A percentile compares a stretch with the other conserved stretches of the same genome.
Conservation (phyloP, 176 grass and related monocot genomes). For the Elaeis guineensis region DNA sequence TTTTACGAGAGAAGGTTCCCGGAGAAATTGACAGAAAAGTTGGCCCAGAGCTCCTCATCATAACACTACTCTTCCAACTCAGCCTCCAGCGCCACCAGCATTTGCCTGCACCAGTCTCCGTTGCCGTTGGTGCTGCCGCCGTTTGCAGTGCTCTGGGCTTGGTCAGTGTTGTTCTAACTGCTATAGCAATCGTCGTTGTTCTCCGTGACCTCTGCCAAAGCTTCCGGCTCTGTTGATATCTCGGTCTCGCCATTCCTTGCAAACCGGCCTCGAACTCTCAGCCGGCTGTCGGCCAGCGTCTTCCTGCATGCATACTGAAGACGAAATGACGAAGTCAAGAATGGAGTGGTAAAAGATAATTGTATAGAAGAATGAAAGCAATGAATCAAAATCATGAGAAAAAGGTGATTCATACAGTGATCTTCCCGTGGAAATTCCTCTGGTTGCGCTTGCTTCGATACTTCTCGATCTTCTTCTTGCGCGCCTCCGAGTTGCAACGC, state of each 20-base stretch:
- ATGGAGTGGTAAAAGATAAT: neutral
- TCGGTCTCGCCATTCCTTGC: slow-evolving; percentile 50
- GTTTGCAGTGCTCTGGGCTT: slow-evolving; percentile 9
- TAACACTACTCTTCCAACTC: slow-evolving; percentile 16
- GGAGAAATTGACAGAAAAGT: slow-evolving; percentile 47
- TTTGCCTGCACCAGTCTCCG: slow-evolving; percentile 20
- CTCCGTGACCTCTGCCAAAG: slow-evolving; percentile 18
- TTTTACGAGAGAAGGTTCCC: slow-evolving; percentile 39
- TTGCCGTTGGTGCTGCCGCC: slow-evolving; percentile 23
- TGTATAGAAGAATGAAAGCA: slow-evolving; percentile 6
- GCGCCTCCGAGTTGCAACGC: slow-evolving; percentile 70
- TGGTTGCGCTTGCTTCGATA: slow-evolving; percentile 83
- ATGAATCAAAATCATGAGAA: neutral
- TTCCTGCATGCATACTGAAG: slow-evolving; percentile 82
- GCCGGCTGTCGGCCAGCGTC: slow-evolving; percentile 84
- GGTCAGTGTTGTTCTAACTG: slow-evolving; percentile 18
- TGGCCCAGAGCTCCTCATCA: slow-evolving; percentile 51
- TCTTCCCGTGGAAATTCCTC: slow-evolving; percentile 92
- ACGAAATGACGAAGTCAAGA: no score
- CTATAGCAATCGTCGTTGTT: slow-evolving; percentile 19
- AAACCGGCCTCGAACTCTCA: slow-evolving; percentile 79
- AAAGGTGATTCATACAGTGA: slow-evolving; percentile 37
- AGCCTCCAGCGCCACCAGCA: slow-evolving; percentile 5
- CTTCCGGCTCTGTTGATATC: slow-evolving; percentile 18
- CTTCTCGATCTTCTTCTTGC: slow-evolving; percentile 65